Evolutionary conservation across 768 basidiomycete genomes (phyloP).

Genomic region (Tricholoma sp.): DNA sequence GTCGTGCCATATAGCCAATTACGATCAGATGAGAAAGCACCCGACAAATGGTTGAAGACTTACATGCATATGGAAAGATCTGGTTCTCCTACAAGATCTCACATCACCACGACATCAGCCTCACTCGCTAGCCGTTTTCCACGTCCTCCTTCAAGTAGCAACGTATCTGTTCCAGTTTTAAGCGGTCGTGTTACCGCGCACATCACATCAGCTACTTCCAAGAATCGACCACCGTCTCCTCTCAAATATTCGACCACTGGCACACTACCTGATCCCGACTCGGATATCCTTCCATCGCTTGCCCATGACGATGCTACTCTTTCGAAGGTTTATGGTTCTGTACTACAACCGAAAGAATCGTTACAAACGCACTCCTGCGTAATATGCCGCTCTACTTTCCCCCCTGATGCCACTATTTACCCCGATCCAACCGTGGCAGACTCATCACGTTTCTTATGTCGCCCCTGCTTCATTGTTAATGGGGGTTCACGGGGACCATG

Average conservation of each 20-base stretch:
- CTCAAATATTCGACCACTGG: conserved; percentile 49
- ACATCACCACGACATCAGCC: conserved; percentile 16
- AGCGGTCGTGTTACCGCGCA: conserved; percentile 51
- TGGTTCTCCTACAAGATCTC: conserved; percentile 34
- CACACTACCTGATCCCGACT: conserved; percentile 48
- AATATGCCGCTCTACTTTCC: conserved; percentile 58
- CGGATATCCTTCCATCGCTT: conserved; percentile 58
- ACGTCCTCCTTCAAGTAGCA: conserved; percentile 32
- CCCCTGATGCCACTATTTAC: conserved; percentile 83
- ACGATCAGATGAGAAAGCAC: conserved; percentile 32
- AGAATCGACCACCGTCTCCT: conserved; percentile 49
- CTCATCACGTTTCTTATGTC: conserved; percentile 63
- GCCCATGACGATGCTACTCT: conserved; percentile 49
- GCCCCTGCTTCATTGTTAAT: conserved; percentile 61
- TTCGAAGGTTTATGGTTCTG: conserved; percentile 81
- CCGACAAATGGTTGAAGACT: conserved; percentile 79
- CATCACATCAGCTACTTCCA: conserved; percentile 47
- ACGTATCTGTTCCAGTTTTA: conserved; percentile 29
- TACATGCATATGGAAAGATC: conserved; percentile 55
- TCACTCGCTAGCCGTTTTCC: conserved; percentile 45
- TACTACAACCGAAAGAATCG: conserved; percentile 74
- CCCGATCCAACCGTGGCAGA: conserved; percentile 54
- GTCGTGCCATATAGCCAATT: conserved; percentile 61
- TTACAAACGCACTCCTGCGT: conserved; percentile 67
- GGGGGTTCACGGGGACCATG: conserved; percentile 80